phyloP scores from a whole-genome alignment of 2,329 filamentous ascomycete species.

The Clonostachys solani region DNA sequence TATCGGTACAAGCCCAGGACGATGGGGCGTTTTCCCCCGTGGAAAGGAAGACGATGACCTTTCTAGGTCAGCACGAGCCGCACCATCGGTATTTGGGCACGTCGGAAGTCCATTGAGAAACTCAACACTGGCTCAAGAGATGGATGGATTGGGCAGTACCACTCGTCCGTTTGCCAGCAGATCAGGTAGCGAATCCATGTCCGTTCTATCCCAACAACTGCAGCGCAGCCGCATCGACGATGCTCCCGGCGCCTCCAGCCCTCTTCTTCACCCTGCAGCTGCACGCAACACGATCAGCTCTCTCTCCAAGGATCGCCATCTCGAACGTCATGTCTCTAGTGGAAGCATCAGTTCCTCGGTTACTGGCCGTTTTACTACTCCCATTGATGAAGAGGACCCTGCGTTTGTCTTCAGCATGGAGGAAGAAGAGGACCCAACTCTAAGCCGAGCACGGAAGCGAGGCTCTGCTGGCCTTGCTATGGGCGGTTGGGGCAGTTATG shows the following conservation, averaged over 20 bases:
- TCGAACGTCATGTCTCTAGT: slow-evolving; percentile 56
- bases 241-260: slow-evolving; percentile 32
- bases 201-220: slow-evolving; percentile 58
- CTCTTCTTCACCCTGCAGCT: slow-evolving; percentile 45
- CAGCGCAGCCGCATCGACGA: slow-evolving; percentile 54
- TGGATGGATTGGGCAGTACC: slow-evolving; percentile 15
- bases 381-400: slow-evolving; percentile 61
- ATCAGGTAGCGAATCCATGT: slow-evolving; percentile 47
- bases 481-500: slow-evolving; percentile 33
- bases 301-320: slow-evolving; percentile 26
- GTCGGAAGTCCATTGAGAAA: slow-evolving; percentile 63
- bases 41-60: slow-evolving; percentile 54
- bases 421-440: slow-evolving; percentile 49
- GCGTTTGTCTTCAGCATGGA: slow-evolving; percentile 65
- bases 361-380: slow-evolving; percentile 56
- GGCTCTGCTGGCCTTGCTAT: slow-evolving; percentile 37
- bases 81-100: slow-evolving; percentile 57
- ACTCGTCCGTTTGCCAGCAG: slow-evolving; percentile 25
- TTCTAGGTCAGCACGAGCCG: slow-evolving; percentile 25
- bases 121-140: slow-evolving; percentile 54
- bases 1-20: slow-evolving; percentile 52
- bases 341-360: slow-evolving; percentile 50
- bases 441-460: slow-evolving; percentile 41
- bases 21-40: slow-evolving; percentile 58
- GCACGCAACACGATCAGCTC: slow-evolving; percentile 33